Evolutionary conservation across 1,139 yeast species (phyloP).

Genomic region (Yamadazyma friedrichii): DNA sequence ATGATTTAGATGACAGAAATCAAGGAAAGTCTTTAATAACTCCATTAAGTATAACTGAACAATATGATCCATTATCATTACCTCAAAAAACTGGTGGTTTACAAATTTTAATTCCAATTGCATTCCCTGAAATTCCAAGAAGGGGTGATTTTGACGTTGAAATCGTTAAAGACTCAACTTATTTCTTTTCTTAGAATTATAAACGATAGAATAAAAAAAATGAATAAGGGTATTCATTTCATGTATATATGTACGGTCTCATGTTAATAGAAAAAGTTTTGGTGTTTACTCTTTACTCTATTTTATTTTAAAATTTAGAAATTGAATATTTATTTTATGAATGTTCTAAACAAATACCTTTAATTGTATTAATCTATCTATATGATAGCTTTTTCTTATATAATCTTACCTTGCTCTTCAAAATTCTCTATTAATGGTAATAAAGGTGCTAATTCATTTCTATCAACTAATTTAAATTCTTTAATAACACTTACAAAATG

Average conservation of each 20-base stretch:
- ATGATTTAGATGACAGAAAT: constrained; percentile 46
- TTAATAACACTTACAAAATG: constrained; percentile 86
- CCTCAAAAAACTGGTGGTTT: constrained; percentile 25
- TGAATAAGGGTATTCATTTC: constrained; percentile 7
- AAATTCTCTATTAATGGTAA: constrained; percentile 72
- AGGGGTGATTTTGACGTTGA: constrained; percentile 84
- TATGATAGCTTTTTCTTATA: constrained; percentile 17
- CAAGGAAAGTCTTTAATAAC: constrained; percentile 64
- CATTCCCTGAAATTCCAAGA: constrained; percentile 71
- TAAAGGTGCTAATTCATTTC: constrained; percentile 77
- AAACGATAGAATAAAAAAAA: background rate
- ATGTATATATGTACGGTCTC: constrained; percentile 9
- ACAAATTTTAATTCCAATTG: constrained; percentile 57
- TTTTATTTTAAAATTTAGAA: too few relatives aligned
- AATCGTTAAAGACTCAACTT: constrained; percentile 67
- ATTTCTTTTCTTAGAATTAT: constrained; percentile 61
- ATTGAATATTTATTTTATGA: too few relatives aligned
- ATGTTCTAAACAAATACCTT: background rate
- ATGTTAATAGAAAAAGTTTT: constrained; percentile 2
- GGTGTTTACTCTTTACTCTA: background rate
- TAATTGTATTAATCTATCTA: background rate
- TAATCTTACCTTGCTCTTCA: constrained; percentile 83
- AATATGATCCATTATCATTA: constrained; percentile 29
- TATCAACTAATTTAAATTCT: constrained; percentile 79
- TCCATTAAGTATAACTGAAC: constrained; percentile 67